phyloP scores from a whole-genome alignment of 805 yeast species.

The Pichia insulana region DNA sequence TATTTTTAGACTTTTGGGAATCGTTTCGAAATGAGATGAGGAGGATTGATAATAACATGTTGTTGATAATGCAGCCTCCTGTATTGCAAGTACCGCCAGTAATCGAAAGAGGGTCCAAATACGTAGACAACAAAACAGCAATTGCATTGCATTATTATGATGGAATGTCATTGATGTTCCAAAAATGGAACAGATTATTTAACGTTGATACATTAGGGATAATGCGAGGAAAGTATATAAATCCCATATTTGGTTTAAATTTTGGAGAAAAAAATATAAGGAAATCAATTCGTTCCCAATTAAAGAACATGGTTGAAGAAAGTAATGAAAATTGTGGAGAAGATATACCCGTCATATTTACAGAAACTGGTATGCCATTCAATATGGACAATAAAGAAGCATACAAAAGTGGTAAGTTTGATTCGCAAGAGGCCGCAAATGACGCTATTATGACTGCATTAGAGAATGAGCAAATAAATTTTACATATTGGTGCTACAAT shows the following conservation, averaged over 20 bases:
- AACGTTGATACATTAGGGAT: slow-evolving; percentile 89
- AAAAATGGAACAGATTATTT: slow-evolving; percentile 73
- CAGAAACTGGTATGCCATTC: slow-evolving; percentile 97
- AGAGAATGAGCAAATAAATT: slow-evolving; percentile 64
- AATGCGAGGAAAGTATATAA: slow-evolving; percentile 64
- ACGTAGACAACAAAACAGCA: slow-evolving; percentile 57
- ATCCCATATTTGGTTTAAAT: slow-evolving; percentile 68
- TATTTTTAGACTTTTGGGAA: slow-evolving; percentile 56
- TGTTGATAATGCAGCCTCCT: slow-evolving; percentile 72
- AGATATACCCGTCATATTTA: slow-evolving; percentile 63
- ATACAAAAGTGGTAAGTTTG: slow-evolving; percentile 55
- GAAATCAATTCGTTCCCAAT: slow-evolving; percentile 59
- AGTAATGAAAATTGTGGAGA: slow-evolving; percentile 52
- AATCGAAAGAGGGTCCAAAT: slow-evolving; percentile 36
- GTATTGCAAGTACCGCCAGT: slow-evolving; percentile 71
- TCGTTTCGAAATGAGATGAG: slow-evolving; percentile 43
- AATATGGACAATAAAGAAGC: slow-evolving; percentile 84
- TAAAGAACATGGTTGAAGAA: slow-evolving; percentile 59
- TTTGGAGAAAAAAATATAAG: slow-evolving; percentile 77
- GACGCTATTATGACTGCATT: slow-evolving; percentile 77
- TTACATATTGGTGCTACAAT: slow-evolving; percentile 82
- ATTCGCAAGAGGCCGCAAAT: slow-evolving; percentile 69
- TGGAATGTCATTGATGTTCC: slow-evolving; percentile 87
- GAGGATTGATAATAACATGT: slow-evolving; percentile 33
- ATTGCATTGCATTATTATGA: slow-evolving; percentile 91